Evolutionary conservation across 177 flowering plant species (phyloP).

Genomic region (Vitis hybrid): DNA sequence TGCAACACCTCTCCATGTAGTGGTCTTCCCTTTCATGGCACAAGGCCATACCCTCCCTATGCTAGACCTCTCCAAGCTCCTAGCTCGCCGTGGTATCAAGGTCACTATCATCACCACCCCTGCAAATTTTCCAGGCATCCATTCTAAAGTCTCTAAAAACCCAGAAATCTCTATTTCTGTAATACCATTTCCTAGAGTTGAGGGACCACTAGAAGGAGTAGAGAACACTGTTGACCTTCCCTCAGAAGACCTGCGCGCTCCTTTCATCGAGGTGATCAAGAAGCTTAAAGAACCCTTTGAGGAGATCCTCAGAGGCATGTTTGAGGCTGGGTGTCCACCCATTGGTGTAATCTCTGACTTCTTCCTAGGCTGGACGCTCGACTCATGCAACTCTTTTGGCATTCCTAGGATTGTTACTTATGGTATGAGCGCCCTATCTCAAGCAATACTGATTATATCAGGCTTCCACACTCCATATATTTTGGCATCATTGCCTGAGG

Average conservation of each 20-base stretch:
- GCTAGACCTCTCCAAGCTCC: constrained; percentile 23
- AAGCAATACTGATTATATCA: not conserved
- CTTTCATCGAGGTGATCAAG: constrained; percentile 13
- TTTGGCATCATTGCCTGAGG: not conserved
- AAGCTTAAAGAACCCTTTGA: constrained; percentile 11
- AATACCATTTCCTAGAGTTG: constrained; percentile 12
- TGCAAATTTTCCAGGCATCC: constrained; percentile 13
- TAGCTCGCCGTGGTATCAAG: constrained; percentile 15
- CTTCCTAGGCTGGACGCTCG: constrained; percentile 12
- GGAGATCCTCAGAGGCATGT: constrained; percentile 10
- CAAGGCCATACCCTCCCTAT: constrained; percentile 36
- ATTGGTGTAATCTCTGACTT: constrained; percentile 13
- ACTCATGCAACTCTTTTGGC: constrained; percentile 2
- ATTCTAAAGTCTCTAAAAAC: not conserved
- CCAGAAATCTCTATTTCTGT: constrained; percentile 4
- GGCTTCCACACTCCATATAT: not conserved
- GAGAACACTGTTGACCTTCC: constrained; percentile 20
- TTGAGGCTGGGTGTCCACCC: constrained; percentile 5
- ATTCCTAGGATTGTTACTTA: constrained; percentile 11
- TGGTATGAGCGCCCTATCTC: constrained; percentile 5
- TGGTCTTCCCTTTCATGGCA: constrained; percentile 42
- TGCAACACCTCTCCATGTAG: constrained; percentile 12
- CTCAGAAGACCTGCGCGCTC: not conserved
- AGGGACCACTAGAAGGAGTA: constrained; percentile 9
- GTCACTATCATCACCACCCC: constrained; percentile 37